Conservation (phyloP, 1,284 basidiomycete genomes). For the Fomitopsis pinicola region DNA sequence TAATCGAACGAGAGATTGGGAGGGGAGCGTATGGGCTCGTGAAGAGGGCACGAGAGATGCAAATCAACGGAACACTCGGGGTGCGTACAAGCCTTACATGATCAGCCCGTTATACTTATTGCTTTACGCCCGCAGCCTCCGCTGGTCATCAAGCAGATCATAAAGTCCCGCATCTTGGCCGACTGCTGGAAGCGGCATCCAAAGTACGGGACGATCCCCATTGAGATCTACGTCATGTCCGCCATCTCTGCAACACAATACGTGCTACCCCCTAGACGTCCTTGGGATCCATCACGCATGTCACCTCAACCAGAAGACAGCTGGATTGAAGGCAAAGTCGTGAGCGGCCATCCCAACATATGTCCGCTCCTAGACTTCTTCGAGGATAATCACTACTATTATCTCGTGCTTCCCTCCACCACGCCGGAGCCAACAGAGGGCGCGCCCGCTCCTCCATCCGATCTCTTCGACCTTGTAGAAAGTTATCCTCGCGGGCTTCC, state of each 20-base stretch:
- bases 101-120: neutral
- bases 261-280: slow-evolving; percentile 63
- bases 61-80: slow-evolving; percentile 71
- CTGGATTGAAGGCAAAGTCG: slow-evolving; percentile 66
- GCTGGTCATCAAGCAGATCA: slow-evolving; percentile 95
- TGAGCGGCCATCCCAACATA: slow-evolving; percentile 88
- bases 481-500: slow-evolving; percentile 83
- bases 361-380: slow-evolving; percentile 96
- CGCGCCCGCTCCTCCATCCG: slow-evolving; percentile 58
- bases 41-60: slow-evolving; percentile 82
- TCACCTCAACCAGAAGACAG: slow-evolving; percentile 28
- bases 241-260: slow-evolving; percentile 77
- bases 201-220: slow-evolving; percentile 92
- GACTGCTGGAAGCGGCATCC: slow-evolving; percentile 99
- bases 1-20: slow-evolving; percentile 85
- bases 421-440: slow-evolving; percentile 52
- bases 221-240: slow-evolving; percentile 98
- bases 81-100: slow-evolving; percentile 44
- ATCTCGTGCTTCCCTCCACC: slow-evolving; percentile 76
- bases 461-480: slow-evolving; percentile 96
- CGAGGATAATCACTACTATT: slow-evolving; percentile 97
- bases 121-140: slow-evolving; percentile 40
- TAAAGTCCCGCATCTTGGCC: slow-evolving; percentile 96
- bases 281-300: slow-evolving; percentile 74
- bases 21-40: slow-evolving; percentile 98